phyloP scores from a whole-genome alignment of 768 basidiomycete genomes.

The Auricularia sp. region DNA sequence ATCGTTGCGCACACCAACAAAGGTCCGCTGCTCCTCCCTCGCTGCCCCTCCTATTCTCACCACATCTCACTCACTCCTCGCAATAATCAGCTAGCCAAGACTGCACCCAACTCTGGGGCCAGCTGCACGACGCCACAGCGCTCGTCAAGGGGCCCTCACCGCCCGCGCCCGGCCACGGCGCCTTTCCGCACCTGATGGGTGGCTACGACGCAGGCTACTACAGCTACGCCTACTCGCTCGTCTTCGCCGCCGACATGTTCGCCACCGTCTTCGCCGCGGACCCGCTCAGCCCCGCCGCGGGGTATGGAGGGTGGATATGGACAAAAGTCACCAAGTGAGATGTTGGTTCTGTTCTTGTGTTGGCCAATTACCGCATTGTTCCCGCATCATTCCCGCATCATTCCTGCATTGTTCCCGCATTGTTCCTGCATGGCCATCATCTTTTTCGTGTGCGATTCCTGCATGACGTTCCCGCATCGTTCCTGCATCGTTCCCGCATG shows the following conservation, averaged over 20 bases:
- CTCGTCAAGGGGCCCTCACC: constrained; percentile 49
- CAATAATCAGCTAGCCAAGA: constrained; percentile 23
- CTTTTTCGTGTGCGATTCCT: no score
- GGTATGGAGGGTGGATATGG: no score
- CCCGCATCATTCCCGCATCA: no score
- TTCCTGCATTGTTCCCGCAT: no score
- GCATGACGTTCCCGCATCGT: no score
- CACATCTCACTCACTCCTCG: background rate
- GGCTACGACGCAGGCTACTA: constrained; percentile 68
- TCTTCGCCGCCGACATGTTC: constrained; percentile 51
- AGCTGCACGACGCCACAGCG: constrained; percentile 55
- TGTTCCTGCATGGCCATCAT: no score
- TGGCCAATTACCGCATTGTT: no score
- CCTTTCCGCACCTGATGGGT: constrained; percentile 68
- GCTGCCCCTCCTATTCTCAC: constrained; percentile 2
- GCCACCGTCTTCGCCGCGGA: constrained; percentile 71
- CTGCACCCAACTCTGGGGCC: constrained; percentile 70
- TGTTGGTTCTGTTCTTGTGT: no score
- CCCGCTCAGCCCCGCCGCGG: constrained; percentile 27
- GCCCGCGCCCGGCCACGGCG: constrained; percentile 55
- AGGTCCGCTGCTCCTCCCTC: constrained; percentile 27
- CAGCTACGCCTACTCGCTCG: constrained; percentile 67
- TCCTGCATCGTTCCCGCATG: no score
- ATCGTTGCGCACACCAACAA: constrained; percentile 62
- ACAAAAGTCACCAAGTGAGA: no score